A percentile compares a stretch with the other conserved stretches of the same genome.
These are phyloP conservation scores for Delitschia confertaspora DNA, from an alignment of 495 filamentous ascomycete species.

Conservation along the genomic window DNA sequence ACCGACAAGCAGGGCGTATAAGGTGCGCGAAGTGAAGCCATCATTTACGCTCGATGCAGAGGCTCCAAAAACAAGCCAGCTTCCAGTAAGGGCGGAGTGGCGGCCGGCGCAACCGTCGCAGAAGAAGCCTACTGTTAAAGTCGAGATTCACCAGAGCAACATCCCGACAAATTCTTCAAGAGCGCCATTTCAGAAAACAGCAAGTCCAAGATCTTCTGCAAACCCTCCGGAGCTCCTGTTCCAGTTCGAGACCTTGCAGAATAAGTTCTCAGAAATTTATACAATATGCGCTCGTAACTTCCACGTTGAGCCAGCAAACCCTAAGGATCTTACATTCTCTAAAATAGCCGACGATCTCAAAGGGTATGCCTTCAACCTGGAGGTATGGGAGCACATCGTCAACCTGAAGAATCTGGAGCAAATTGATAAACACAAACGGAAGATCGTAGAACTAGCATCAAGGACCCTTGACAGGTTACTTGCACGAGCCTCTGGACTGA, in stretches of 20 bases:
- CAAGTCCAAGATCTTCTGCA: slow-evolving; percentile 4
- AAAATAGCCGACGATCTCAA: slow-evolving; percentile 11
- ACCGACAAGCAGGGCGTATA: background rate
- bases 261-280: slow-evolving; percentile 3
- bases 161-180: background rate
- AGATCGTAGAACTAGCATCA: slow-evolving; percentile 7
- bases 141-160: slow-evolving; percentile 10
- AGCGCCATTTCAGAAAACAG: background rate
- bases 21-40: slow-evolving; percentile 5
- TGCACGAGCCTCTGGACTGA: background rate
- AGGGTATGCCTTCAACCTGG: slow-evolving; percentile 9
- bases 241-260: background rate
- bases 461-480: slow-evolving; percentile 6
- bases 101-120: background rate
- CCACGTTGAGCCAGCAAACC: slow-evolving; percentile 4
- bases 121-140: slow-evolving; percentile 9
- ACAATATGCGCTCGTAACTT: slow-evolving; percentile 1
- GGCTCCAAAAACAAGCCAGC: background rate
- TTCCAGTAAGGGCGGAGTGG: background rate
- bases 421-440: slow-evolving; percentile 5
- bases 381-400: slow-evolving; percentile 8
- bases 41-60: background rate
- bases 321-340: slow-evolving; percentile 7
- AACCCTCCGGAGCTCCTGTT: slow-evolving; percentile 5
- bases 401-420: slow-evolving; percentile 3